These are phyloP conservation scores for Diplodia scrobiculata DNA, from an alignment of 2,329 filamentous ascomycete species.

Conservation along the genomic window DNA sequence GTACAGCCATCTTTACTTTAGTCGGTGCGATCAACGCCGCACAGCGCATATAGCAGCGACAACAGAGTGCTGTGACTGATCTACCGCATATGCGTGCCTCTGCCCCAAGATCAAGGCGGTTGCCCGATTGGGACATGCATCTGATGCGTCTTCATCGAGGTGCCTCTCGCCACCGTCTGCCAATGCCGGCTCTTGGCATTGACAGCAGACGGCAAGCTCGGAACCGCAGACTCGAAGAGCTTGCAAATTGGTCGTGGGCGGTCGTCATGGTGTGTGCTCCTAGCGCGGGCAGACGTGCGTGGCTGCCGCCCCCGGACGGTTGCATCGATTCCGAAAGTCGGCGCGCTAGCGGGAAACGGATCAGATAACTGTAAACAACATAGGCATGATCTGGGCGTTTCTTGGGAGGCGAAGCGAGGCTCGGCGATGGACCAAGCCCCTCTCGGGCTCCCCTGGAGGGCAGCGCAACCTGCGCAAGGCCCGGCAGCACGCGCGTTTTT, in stretches of 20 bases:
- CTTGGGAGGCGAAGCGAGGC: conserved; percentile 20
- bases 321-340: conserved; percentile 10
- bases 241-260: neutral
- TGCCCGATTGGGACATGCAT: conserved; percentile 15
- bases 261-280: conserved; percentile 6
- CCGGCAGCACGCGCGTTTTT: neutral
- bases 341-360: conserved; percentile 17
- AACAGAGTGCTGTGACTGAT: neutral
- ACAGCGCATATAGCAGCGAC: neutral
- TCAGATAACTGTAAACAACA: conserved; percentile 24
- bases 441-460: neutral
- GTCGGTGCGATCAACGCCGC: neutral
- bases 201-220: neutral
- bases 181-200: neutral
- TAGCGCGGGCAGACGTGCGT: conserved; percentile 11
- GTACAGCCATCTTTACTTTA: neutral
- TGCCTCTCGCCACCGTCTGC: neutral
- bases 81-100: neutral
- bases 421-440: neutral
- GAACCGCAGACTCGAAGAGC: neutral
- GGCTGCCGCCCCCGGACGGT: conserved; percentile 12
- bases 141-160: neutral
- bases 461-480: neutral
- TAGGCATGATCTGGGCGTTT: conserved; percentile 10
- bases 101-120: neutral